phyloP scores from a whole-genome alignment of 139 green algal genomes.

The Tetratostichococcus sp. region DNA sequence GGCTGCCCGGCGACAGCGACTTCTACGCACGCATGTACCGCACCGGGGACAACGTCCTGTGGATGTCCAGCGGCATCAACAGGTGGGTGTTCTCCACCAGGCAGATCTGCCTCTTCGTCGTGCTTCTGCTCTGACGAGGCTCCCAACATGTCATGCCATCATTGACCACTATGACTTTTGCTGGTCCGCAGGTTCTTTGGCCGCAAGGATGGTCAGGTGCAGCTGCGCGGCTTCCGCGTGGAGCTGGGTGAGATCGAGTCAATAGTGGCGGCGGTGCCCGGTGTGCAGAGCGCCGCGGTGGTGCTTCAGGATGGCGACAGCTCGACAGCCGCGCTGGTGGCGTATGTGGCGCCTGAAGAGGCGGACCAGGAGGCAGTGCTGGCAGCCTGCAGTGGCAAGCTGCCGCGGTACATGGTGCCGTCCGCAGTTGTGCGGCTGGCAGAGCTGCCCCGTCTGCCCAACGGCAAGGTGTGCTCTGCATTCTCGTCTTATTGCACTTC shows the following conservation, averaged over 20 bases:
- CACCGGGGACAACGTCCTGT: not conserved
- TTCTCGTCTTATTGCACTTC: not conserved
- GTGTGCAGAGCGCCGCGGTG: not conserved
- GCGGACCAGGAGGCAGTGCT: not conserved
- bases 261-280: not conserved
- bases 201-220: constrained; percentile 31
- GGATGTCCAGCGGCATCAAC: not conserved
- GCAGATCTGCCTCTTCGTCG: too few species aligned
- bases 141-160: too few species aligned
- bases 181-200: constrained; percentile 1
- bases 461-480: constrained; percentile 19
- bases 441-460: constrained; percentile 15
- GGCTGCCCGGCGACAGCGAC: constrained; percentile 3
- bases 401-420: constrained; percentile 32
- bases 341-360: constrained; percentile 11
- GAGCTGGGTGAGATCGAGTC: constrained; percentile 48
- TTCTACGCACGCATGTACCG: not conserved
- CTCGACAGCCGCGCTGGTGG: constrained; percentile 7
- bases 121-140: too few species aligned
- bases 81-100: too few species aligned
- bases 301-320: constrained; percentile 9
- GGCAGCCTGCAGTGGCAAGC: not conserved
- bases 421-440: not conserved
- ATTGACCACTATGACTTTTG: too few species aligned
- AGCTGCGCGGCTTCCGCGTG: constrained; percentile 44